Percentiles rank a stretch among this genome's conserved stretches.
These are phyloP conservation scores for Colletotrichum phormii DNA, from an alignment of 2,329 filamentous ascomycete genomes.

Conservation along the genomic window DNA sequence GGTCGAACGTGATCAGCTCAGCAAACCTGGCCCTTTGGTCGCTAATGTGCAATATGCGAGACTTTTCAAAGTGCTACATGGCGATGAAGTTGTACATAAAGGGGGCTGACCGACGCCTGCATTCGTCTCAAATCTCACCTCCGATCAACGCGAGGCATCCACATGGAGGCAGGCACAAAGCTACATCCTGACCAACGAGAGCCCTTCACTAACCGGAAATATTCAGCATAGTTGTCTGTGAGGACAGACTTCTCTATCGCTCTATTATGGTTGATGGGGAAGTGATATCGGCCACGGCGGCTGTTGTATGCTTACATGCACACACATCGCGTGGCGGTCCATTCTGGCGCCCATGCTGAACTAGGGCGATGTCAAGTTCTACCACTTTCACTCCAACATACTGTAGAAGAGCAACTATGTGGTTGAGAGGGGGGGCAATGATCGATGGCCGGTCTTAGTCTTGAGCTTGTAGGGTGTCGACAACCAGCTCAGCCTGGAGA, in stretches of 20 bases:
- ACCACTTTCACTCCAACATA: rapidly evolving
- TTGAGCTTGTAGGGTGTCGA: not conserved
- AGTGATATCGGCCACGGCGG: not conserved
- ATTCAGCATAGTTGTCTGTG: no score
- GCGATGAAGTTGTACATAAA: not conserved
- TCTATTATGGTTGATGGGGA: not conserved
- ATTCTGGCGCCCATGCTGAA: not conserved
- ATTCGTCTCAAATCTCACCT: no score
- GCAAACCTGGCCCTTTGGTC: not conserved
- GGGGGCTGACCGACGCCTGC: no score
- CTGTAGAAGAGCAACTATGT: not conserved
- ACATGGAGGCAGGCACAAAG: no score
- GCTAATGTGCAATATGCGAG: not conserved
- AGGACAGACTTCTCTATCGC: no score
- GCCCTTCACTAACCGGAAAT: no score
- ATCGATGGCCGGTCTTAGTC: not conserved
- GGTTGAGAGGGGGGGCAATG: not conserved
- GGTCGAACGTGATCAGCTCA: not conserved
- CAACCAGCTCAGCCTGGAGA: not conserved
- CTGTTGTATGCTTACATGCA: not conserved
- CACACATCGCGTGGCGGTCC: not conserved
- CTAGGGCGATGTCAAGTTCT: not conserved
- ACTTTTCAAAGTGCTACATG: not conserved
- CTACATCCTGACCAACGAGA: no score
- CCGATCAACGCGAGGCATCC: no score